phyloP scores from a whole-genome alignment of 768 basidiomycete species.

The Pulveroboletus sp. region DNA sequence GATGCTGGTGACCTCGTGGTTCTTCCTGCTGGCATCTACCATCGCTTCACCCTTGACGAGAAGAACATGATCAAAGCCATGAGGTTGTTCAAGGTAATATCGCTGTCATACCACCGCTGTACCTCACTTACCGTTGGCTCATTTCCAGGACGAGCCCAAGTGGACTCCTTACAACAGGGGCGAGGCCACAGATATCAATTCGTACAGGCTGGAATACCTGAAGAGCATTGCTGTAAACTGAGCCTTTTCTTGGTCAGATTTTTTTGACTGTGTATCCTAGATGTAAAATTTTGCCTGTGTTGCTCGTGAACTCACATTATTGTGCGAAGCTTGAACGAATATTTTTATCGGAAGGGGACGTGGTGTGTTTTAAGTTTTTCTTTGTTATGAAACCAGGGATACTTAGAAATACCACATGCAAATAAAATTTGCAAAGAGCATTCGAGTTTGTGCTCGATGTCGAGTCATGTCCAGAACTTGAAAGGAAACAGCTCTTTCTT shows the following conservation, averaged over 20 bases:
- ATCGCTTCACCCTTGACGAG: conserved; percentile 88
- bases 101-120: neutral
- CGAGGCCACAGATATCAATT: conserved; percentile 58
- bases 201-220: conserved; percentile 59
- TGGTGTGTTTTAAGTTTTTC: no score
- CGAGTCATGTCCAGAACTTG: no score
- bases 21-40: conserved; percentile 88
- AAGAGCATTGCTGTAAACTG: conserved; percentile 40
- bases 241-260: neutral
- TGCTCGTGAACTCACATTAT: no score
- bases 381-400: no score
- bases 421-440: no score
- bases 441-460: no score
- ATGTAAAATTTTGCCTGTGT: neutral
- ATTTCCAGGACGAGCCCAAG: conserved; percentile 78
- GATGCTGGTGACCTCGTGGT: conserved; percentile 80
- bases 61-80: conserved; percentile 69
- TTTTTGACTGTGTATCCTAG: neutral
- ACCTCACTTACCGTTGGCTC: neutral
- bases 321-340: no score
- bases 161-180: conserved; percentile 78
- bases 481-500: no score
- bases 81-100: conserved; percentile 75
- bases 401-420: no score
- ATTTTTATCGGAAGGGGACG: no score